Evolutionary conservation across 2,329 filamentous ascomycete genomes (phyloP), one percentile per base, ranked within the genome.

Genomic region (Chrysoporthe deuterocubensis): DNA sequence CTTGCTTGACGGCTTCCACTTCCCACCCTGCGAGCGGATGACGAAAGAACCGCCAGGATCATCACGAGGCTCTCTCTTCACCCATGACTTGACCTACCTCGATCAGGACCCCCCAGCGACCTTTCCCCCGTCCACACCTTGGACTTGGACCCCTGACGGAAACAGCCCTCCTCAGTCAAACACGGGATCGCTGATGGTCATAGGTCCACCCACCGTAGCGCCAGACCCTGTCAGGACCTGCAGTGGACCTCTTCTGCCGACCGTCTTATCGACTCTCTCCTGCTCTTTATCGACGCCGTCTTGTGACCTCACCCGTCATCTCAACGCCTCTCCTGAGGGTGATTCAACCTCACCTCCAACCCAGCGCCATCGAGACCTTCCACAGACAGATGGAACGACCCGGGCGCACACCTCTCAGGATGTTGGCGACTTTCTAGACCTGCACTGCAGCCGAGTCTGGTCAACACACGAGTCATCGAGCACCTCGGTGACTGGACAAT

Each of bases 41-140:
- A 69, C 66, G 68, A 68, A 62, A 69, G 65, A 66, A 62, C 52
- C 43, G 68, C 68, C 68, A 65, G 68, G 65, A 57, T 67, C 68
- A 69, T 66, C 65, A 59, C 50, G 50, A 64, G 48, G 62, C 62
- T 56, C 21, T 56, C 21, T 32, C 66, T 64, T 65, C 66, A 68
- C 68, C 62, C 68, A 69, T 69, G 68, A 69, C 67, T 67, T 69
- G 32, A 66, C 48, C 59, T 60, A 46, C 62, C n/a, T 56, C 16
- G 40, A 40, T 40, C 37, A 21, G 32, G 34, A 4, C 42, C 40
- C 40, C 11, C 40, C 11, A 18, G 34, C n/a, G n/a, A 42, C 46
- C 42, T 54, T 26, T 26, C 26, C 26, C 50, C 40, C n/a, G 44
- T 43, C 18, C n/a, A 42, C 48, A 54, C 14, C 46, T 32, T 13